phyloP scores from a whole-genome alignment of 352 stramenopile genomes.

The Phytopythium boreale region DNA sequence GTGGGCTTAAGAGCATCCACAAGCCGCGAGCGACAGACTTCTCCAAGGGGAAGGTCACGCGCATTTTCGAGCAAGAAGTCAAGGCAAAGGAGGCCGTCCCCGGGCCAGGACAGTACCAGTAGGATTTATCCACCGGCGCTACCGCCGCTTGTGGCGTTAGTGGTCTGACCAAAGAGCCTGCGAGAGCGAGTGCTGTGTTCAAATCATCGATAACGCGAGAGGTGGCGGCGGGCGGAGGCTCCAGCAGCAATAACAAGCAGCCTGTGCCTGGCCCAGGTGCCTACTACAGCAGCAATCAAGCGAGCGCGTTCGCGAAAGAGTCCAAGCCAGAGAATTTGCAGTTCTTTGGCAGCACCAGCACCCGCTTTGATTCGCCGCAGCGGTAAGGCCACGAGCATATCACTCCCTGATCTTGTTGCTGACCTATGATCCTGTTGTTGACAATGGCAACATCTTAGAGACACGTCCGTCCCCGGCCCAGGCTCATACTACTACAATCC shows the following conservation, averaged over 20 bases:
- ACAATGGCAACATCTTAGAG: constrained; percentile 7
- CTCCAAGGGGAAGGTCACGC: constrained; percentile 60
- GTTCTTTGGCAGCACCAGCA: constrained; percentile 79
- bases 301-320: constrained; percentile 33
- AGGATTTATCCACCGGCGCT: neutral
- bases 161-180: constrained; percentile 34
- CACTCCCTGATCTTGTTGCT: neutral
- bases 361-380: constrained; percentile 46
- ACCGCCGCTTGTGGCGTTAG: constrained; percentile 13
- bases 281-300: constrained; percentile 41
- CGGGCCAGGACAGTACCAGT: constrained; percentile 59
- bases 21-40: constrained; percentile 68
- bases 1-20: constrained; percentile 61
- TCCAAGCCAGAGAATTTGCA: constrained; percentile 71
- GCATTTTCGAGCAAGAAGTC: constrained; percentile 64
- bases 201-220: constrained; percentile 64
- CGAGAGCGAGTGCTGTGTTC: constrained; percentile 62
- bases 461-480: constrained; percentile 37
- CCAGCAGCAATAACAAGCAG: constrained; percentile 23
- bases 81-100: constrained; percentile 49
- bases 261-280: constrained; percentile 59
- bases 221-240: constrained; percentile 17
- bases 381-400: constrained; percentile 14
- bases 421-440: neutral
- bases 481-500: constrained; percentile 66